phyloP scores from a whole-genome alignment of 768 basidiomycete species.

The Suillus tomentosus region DNA sequence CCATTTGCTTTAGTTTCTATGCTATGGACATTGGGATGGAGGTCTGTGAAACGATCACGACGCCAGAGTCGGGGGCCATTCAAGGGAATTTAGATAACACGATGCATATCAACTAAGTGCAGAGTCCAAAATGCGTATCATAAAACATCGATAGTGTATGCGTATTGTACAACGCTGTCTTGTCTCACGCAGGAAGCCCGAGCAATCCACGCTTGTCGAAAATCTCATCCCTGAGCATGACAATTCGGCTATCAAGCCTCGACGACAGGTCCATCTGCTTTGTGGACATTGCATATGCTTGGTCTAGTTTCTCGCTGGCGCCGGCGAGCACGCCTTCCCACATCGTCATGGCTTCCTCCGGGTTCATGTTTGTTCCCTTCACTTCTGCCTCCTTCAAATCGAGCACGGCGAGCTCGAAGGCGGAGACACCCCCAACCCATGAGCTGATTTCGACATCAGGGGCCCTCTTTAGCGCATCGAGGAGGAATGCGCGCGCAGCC shows the following conservation, averaged over 20 bases:
- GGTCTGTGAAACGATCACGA: slow-evolving; percentile 15
- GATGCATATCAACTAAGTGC: neutral
- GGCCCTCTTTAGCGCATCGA: slow-evolving; percentile 50
- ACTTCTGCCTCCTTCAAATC: slow-evolving; percentile 63
- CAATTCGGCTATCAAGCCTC: slow-evolving; percentile 67
- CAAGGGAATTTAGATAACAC: neutral
- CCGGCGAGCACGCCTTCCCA: slow-evolving; percentile 54
- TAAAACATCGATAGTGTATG: neutral
- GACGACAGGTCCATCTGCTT: slow-evolving; percentile 64
- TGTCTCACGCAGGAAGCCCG: slow-evolving; percentile 20
- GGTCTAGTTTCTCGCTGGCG: slow-evolving; percentile 53
- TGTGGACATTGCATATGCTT: slow-evolving; percentile 48
- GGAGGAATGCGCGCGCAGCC: slow-evolving; percentile 49
- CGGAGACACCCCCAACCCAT: slow-evolving; percentile 68
- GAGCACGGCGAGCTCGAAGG: slow-evolving; percentile 72
- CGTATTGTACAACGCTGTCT: neutral
- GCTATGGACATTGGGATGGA: slow-evolving; percentile 39
- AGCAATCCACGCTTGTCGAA: slow-evolving; percentile 56
- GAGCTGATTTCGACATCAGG: slow-evolving; percentile 49
- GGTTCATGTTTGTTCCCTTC: slow-evolving; percentile 35
- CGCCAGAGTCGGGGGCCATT: neutral
- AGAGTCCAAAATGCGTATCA: neutral
- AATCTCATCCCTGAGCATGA: slow-evolving; percentile 74
- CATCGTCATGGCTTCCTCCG: slow-evolving; percentile 20
- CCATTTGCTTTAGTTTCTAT: slow-evolving; percentile 54